Percentiles rank a stretch among this genome's conserved stretches.
Evolutionary conservation across 2,329 filamentous ascomycete genomes (phyloP).

Genomic region (Xylaria sp.): DNA sequence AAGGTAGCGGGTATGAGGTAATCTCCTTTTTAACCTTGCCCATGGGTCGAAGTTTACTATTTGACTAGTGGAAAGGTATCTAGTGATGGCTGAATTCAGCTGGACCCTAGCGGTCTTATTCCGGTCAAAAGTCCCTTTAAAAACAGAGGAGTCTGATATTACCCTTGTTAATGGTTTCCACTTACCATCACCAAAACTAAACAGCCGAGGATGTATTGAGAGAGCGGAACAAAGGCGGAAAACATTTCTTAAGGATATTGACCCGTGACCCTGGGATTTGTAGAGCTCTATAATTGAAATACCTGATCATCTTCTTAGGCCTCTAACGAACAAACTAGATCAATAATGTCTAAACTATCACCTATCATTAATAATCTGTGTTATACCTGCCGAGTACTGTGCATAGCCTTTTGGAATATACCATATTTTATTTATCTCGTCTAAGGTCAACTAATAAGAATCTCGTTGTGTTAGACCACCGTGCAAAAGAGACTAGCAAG

Average conservation of each 20-base stretch:
- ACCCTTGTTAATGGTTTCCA: background rate
- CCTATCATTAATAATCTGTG: background rate
- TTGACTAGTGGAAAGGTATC: background rate
- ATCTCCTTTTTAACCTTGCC: background rate
- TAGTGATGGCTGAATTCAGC: slow-evolving; percentile 6
- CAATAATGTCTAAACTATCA: background rate
- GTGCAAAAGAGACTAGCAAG: too few relatives aligned
- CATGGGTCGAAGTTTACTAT: background rate
- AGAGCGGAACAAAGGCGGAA: background rate
- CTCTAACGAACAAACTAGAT: background rate
- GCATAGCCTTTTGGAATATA: background rate
- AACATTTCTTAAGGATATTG: background rate
- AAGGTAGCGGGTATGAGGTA: background rate
- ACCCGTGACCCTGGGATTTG: background rate
- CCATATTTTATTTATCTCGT: background rate
- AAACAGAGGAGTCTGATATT: background rate
- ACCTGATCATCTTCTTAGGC: background rate
- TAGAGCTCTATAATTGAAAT: background rate
- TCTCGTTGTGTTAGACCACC: too few relatives aligned
- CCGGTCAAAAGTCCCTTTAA: background rate
- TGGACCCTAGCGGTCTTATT: slow-evolving; percentile 5
- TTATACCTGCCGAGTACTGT: background rate
- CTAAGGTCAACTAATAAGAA: background rate
- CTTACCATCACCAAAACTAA: background rate
- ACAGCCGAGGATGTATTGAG: background rate